Base-by-base conservation (phyloP, 2,329 filamentous ascomycete genomes). In the Fusarium sp. region DNA sequence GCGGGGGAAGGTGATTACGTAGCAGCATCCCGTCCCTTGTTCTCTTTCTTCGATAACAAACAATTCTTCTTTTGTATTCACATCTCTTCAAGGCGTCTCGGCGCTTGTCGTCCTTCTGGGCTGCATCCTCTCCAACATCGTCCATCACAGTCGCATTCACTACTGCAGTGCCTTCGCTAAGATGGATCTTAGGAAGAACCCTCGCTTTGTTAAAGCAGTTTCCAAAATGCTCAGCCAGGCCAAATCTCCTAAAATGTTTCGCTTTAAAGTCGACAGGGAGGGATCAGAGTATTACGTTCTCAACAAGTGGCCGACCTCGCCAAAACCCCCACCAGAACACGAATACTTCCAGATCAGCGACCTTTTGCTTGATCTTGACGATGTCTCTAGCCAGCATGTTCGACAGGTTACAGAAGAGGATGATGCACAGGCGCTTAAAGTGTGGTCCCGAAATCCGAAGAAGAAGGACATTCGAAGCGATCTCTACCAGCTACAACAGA, bases 281-380 rank as follows among this genome's bases (percentile, higher is more conserved):
- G 22, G 66, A 71, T 58, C 66, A 72, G 58, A 73, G 22, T 79
- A 78, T 67, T 80, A 77, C 64, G 71, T 67, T 12, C 24, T 76
- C 48, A 76, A 74, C 58, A 74, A 41, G 25, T 40, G 58, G 42
- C 46, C 59, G 6, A 29, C 52, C 12, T 32, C 45, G 18, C 60
- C 71, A 5, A 71, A 73, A 29, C 30, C 27, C 1, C 63, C 69
- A 2, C 51, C 47, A 10, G 42, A 72, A 12, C 34, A 71, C 48
- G 71, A 78, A n/a, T 78, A 81, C 63, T 82, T 83, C 65, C 74
- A 83, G 25, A 77, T 85, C 42, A 80, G 83, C 14, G 57, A 79
- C 20, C 66, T 84, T 13, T 74, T 87, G 4, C 79, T 88, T 41
- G 85, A 88, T 61, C 83, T 89, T 41, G 86, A 88, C 67, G 83